Base-by-base conservation (phyloP, 2,329 filamentous ascomycete species). In the Sclerotinia subarctica region DNA sequence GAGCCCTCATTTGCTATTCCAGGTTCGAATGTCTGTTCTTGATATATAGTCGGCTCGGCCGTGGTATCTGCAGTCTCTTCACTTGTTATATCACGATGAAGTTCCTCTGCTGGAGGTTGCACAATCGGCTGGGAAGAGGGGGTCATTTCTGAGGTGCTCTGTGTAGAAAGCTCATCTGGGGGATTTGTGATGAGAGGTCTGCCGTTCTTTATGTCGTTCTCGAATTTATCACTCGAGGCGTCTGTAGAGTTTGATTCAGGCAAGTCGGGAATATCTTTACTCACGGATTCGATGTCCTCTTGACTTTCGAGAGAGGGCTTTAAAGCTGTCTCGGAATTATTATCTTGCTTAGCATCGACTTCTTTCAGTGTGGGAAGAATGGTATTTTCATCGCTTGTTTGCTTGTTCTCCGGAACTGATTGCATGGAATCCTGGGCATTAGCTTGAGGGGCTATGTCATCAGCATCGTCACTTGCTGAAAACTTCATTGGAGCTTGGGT, bases 161-260 rank as follows among this genome's bases (percentile, higher is more conserved):
- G 29, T 15, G n/a, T 26, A 11, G 21, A 10, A 32, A 38, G 29
- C 35, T 59, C 60, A 49, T 68, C 66, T 2, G 52, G 35, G n/a
- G 69, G 63, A 26, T 66, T 62, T n/a, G 66, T 60, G 21, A 65
- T 8, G 5, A 60, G 58, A 21, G 58, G 63, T 54, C 68, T 69
- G 54, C 63, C 54, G n/a, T 69, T 69, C 51, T 72, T 71, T 62
- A 73, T 72, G 35, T 69, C 69, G 47, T 73, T 72, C 51, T 71
- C 70, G 4, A 70, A 67, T n/a, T 68, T 68, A 46, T 69, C 70
- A 3, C 56, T 38, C 11, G 56, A 29, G 11, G 35, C 21, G 21
- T 38, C 32, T n/a, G 58, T 8, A 52, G 17, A n/a, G 17, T 35
- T 52, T 21, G 24, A 1, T 60, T 66, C 47, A 46, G 26, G 21